Evolutionary conservation across 495 filamentous ascomycete species (phyloP).

Genomic region (Cercophora scortea): DNA sequence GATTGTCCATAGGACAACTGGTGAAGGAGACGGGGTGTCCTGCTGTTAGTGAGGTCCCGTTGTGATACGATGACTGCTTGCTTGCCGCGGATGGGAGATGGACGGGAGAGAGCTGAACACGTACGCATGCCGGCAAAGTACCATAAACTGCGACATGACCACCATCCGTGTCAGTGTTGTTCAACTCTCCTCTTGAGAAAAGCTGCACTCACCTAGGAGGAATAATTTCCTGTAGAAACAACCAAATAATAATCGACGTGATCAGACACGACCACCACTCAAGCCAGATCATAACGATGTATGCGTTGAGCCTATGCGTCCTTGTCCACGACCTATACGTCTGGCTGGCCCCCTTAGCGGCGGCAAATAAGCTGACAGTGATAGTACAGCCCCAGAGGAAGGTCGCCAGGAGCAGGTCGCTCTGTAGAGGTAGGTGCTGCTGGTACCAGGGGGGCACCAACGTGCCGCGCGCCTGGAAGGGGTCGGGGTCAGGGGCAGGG

Average conservation of each 20-base stretch:
- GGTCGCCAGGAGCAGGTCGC: conserved; percentile 17
- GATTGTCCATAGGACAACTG: conserved; percentile 23
- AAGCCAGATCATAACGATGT: conserved; percentile 27
- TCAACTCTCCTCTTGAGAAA: background rate
- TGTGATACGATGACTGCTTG: too few species aligned
- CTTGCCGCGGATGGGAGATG: background rate
- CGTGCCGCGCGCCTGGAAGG: conserved; percentile 4
- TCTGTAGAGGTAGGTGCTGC: background rate
- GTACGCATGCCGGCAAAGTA: conserved; percentile 16
- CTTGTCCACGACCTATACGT: conserved; percentile 13
- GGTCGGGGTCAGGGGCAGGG: too few species aligned
- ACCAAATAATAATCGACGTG: conserved; percentile 17
- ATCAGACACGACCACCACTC: conserved; percentile 10
- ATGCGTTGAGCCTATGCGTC: conserved; percentile 5
- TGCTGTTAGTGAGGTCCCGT: too few species aligned
- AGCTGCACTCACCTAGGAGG: conserved; percentile 11
- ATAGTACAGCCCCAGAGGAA: conserved; percentile 23
- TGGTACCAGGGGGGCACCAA: conserved; percentile 19
- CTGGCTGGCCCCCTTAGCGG: conserved; percentile 18
- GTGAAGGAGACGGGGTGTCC: background rate
- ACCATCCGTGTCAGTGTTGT: background rate
- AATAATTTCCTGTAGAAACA: conserved; percentile 14
- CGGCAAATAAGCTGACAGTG: conserved; percentile 11
- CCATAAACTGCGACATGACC: conserved; percentile 6
- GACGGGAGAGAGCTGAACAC: too few species aligned